Conservation (phyloP, 1,284 basidiomycete species). For the Ceratobasidium sp. region DNA sequence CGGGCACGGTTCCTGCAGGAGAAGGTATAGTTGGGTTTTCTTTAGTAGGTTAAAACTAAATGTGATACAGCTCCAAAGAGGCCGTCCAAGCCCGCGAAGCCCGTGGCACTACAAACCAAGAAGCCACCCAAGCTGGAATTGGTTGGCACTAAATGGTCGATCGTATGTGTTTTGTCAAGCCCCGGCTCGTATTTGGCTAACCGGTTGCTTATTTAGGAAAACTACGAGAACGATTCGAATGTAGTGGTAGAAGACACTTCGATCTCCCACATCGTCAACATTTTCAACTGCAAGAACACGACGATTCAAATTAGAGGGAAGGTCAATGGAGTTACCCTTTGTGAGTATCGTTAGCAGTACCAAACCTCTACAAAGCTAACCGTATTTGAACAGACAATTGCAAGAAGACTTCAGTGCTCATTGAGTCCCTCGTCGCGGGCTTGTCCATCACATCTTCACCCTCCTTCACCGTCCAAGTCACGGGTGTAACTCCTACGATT, state of each 20-base stretch:
- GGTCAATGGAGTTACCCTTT: slow-evolving; percentile 90
- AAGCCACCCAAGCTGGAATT: slow-evolving; percentile 91
- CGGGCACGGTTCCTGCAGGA: slow-evolving; percentile 65
- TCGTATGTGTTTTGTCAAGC: slow-evolving; percentile 63
- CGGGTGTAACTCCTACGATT: slow-evolving; percentile 88
- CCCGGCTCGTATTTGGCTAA: not conserved
- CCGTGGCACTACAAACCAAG: slow-evolving; percentile 78
- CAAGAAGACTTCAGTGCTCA: slow-evolving; percentile 84
- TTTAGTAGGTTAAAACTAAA: slow-evolving; percentile 40
- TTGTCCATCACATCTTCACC: slow-evolving; percentile 89
- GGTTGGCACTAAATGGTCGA: slow-evolving; percentile 93
- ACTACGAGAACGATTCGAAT: slow-evolving; percentile 82
- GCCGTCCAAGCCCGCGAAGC: slow-evolving; percentile 81
- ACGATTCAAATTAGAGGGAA: slow-evolving; percentile 91
- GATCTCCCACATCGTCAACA: slow-evolving; percentile 85
- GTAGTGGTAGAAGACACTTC: slow-evolving; percentile 82
- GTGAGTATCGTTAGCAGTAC: slow-evolving; percentile 56
- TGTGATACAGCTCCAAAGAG: slow-evolving; percentile 58
- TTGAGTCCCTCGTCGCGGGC: slow-evolving; percentile 91
- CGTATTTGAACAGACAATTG: slow-evolving; percentile 72
- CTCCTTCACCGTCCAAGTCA: slow-evolving; percentile 92
- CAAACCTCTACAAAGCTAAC: slow-evolving; percentile 5
- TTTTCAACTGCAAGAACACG: slow-evolving; percentile 92
- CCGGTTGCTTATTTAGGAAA: slow-evolving; percentile 67
- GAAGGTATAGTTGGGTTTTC: slow-evolving; percentile 5